phyloP scores from a whole-genome alignment of 495 filamentous ascomycete species.

The Podospora pseudopauciseta region DNA sequence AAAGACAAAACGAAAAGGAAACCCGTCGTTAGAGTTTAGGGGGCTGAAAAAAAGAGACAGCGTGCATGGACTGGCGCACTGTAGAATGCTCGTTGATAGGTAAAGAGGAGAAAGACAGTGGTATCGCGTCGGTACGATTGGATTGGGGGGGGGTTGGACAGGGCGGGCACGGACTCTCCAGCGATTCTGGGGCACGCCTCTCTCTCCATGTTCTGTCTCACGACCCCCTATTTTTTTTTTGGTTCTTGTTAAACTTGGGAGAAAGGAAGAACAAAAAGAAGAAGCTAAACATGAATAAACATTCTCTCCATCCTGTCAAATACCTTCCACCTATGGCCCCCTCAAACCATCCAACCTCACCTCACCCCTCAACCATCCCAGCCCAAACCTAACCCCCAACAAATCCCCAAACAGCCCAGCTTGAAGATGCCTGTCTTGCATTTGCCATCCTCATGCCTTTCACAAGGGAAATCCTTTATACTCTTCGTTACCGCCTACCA shows the following conservation, averaged over 20 bases:
- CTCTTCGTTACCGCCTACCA: background rate
- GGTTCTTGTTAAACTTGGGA: no score
- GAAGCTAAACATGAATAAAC: background rate
- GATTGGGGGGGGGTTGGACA: background rate
- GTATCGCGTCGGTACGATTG: conserved; percentile 12
- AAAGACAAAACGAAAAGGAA: background rate
- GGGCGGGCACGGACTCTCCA: conserved; percentile 12
- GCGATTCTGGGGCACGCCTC: conserved; percentile 11
- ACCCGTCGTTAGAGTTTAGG: conserved; percentile 23
- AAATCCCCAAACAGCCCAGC: background rate
- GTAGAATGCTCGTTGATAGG: conserved; percentile 19
- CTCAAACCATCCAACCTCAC: background rate
- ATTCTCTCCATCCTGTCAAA: background rate
- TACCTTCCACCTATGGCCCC: background rate
- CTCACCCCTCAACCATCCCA: background rate
- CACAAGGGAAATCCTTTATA: background rate
- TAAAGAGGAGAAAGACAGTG: conserved; percentile 8
- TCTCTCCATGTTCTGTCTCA: background rate
- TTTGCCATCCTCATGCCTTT: background rate
- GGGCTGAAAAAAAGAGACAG: conserved; percentile 15
- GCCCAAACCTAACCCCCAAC: conserved; percentile 1
- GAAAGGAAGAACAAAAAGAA: background rate
- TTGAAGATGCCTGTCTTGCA: conserved; percentile 8
- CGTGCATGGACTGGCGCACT: conserved; percentile 13
- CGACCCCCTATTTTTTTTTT: background rate